Conservation (phyloP, 192 early-diverging fungal genomes). For the Podila epigama region DNA sequence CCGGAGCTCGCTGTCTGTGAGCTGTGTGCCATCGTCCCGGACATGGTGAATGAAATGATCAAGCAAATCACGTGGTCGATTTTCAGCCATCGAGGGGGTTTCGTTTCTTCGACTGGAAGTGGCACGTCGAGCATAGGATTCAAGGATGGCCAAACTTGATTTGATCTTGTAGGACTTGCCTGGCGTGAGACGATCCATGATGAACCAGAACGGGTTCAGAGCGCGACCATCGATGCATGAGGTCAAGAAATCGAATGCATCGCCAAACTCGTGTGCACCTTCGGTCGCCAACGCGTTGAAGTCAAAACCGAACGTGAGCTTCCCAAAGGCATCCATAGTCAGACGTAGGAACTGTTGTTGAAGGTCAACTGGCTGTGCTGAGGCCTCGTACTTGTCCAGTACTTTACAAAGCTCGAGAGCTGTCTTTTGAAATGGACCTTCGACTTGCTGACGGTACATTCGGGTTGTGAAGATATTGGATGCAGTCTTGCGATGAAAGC, state of each 20-base stretch:
- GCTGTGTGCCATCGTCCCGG: not conserved
- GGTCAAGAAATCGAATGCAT: constrained; percentile 54
- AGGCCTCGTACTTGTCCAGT: not conserved
- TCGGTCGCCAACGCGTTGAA: constrained; percentile 5
- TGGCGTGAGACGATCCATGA: constrained; percentile 5
- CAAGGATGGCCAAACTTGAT: not conserved
- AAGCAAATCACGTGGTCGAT: not conserved
- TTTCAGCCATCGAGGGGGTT: not conserved
- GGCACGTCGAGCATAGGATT: not conserved
- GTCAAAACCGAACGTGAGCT: constrained; percentile 14
- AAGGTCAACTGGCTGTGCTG: constrained; percentile 23
- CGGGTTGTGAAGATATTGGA: not conserved
- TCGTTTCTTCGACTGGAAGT: not conserved
- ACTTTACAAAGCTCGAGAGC: not conserved
- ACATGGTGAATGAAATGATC: not conserved
- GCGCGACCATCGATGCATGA: constrained; percentile 4
- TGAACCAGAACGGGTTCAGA: constrained; percentile 7
- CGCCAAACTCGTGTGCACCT: constrained; percentile 39
- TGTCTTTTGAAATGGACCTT: not conserved
- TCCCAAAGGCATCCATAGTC: constrained; percentile 24
- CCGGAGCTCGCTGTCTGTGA: constrained; percentile 4
- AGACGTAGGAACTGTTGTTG: constrained; percentile 38
- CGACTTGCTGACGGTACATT: not conserved
- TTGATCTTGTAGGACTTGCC: not conserved
- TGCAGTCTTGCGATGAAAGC: constrained; percentile 44